These are phyloP conservation scores for Euphorbia celastroides DNA, from an alignment of 441 rosid genomes.

Conservation along the genomic window DNA sequence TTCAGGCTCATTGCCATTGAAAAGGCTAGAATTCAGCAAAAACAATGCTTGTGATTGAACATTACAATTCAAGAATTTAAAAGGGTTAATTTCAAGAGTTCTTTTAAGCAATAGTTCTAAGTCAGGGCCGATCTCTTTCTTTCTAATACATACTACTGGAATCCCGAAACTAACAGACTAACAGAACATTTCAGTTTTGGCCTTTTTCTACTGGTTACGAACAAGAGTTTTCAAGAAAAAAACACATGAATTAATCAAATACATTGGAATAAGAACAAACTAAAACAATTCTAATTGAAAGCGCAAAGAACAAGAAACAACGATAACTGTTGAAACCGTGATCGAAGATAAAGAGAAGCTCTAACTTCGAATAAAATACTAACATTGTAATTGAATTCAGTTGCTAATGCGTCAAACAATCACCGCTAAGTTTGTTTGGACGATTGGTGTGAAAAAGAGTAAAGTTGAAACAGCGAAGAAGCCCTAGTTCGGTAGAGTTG, in stretches of 20 bases:
- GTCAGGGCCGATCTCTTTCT: too few species aligned
- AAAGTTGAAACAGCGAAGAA: background rate
- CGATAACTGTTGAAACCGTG: background rate
- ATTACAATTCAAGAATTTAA: too few species aligned
- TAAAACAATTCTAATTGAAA: background rate
- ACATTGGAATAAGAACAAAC: background rate
- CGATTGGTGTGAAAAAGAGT: background rate
- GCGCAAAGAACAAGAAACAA: background rate
- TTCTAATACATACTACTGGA: too few species aligned
- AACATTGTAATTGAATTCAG: too few species aligned
- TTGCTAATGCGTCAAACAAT: background rate
- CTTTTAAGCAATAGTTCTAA: background rate
- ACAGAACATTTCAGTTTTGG: too few species aligned
- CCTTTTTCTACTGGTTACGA: too few species aligned
- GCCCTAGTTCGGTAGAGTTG: background rate
- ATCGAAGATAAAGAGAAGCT: background rate
- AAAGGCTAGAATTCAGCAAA: background rate
- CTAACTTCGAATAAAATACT: background rate
- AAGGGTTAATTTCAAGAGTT: background rate
- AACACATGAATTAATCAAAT: background rate
- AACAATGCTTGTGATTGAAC: slow-evolving; percentile 3
- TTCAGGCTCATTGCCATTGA: background rate
- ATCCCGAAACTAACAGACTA: too few species aligned
- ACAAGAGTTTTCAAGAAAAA: too few species aligned
- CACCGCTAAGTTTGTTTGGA: background rate